Conservation (phyloP, 371 early-diverging fungal species). For the Mucor mucedo region DNA sequence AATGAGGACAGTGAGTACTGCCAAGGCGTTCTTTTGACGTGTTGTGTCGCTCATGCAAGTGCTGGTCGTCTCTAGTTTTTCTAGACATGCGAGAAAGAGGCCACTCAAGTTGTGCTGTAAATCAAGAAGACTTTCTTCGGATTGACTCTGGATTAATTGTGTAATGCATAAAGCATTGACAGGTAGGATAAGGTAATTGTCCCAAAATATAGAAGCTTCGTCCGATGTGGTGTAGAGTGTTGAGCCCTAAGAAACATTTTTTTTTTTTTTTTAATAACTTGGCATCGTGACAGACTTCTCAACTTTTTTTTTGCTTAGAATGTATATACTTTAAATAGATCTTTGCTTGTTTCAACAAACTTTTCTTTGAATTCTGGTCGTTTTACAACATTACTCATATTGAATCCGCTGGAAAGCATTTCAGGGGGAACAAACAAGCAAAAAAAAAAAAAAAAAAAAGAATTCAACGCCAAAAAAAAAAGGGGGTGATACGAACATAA, state of each 20-base stretch:
- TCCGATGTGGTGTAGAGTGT: neutral
- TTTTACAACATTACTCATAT: slow-evolving; percentile 8
- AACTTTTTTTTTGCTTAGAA: too few species aligned
- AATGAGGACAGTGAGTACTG: slow-evolving; percentile 48
- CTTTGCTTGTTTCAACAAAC: slow-evolving; percentile 57
- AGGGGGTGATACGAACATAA: neutral
- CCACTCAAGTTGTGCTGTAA: slow-evolving; percentile 37
- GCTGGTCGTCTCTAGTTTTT: slow-evolving; percentile 12
- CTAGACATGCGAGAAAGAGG: slow-evolving; percentile 46
- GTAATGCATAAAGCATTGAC: slow-evolving; percentile 50
- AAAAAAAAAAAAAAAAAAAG: neutral
- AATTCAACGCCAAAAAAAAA: neutral
- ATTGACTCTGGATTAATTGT: slow-evolving; percentile 36
- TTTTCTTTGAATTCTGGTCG: slow-evolving; percentile 55
- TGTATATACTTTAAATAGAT: slow-evolving; percentile 50
- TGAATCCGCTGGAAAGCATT: neutral
- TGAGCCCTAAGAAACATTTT: neutral
- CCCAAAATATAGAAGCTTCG: slow-evolving; percentile 40
- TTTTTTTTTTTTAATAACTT: neutral
- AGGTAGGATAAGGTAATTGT: slow-evolving; percentile 49
- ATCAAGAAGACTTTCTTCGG: slow-evolving; percentile 50
- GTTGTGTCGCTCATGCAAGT: slow-evolving; percentile 22
- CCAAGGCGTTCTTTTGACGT: slow-evolving; percentile 35
- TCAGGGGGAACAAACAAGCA: neutral
- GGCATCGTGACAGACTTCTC: neutral